Conservation (phyloP, 116 monocot genomes). For the Phalaenopsis hybrid region DNA sequence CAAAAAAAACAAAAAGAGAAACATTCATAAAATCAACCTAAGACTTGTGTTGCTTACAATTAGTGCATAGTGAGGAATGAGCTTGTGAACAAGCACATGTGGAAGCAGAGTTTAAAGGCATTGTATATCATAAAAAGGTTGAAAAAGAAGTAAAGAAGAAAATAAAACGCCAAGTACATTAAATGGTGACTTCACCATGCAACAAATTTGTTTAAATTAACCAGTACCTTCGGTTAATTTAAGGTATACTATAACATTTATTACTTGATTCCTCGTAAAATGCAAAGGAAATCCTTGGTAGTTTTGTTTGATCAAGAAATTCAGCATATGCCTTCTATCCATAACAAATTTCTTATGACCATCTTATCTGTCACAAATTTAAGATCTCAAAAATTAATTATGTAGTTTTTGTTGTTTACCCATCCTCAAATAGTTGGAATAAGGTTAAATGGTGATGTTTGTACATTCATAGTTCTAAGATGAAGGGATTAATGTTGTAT, state of each 20-base stretch:
- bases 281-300: no score
- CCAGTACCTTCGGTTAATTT: not conserved
- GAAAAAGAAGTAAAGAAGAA: not conserved
- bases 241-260: not conserved
- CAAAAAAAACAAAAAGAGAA: not conserved
- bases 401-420: no score
- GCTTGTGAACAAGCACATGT: not conserved
- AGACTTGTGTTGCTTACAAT: not conserved
- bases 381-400: no score
- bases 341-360: no score
- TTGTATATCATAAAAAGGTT: not conserved
- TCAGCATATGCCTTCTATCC: no score
- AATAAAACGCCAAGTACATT: not conserved
- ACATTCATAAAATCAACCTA: not conserved
- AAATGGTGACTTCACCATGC: not conserved
- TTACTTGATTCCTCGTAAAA: no score
- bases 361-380: no score
- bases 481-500: no score
- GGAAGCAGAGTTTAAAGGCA: not conserved
- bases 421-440: no score
- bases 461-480: no score
- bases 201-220: not conserved
- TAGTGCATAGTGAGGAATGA: not conserved
- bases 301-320: no score
- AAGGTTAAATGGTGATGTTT: no score